Conservation (phyloP, 2,329 filamentous ascomycete genomes). For the Rhinocladiella similis region DNA sequence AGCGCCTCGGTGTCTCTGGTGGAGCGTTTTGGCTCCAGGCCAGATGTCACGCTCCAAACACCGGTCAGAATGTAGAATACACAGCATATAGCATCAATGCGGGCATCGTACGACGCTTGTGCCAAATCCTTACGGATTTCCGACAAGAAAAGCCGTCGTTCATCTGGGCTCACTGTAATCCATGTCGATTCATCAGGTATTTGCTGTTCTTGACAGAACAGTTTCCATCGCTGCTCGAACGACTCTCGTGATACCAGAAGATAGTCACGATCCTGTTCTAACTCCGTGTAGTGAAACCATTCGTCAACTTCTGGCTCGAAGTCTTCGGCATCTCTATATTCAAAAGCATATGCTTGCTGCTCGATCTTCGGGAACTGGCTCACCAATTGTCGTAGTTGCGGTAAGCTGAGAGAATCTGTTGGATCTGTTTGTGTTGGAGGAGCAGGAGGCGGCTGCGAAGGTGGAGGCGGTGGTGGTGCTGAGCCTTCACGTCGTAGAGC, state of each 20-base stretch:
- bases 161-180: conserved; percentile 63
- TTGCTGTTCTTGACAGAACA: conserved; percentile 45
- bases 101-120: conserved; percentile 39
- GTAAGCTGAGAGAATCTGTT: conserved; percentile 71
- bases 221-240: conserved; percentile 75
- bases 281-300: conserved; percentile 89
- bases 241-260: conserved; percentile 72
- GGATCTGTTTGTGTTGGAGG: conserved; percentile 39
- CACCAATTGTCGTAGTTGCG: conserved; percentile 71
- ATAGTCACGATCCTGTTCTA: conserved; percentile 71
- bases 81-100: conserved; percentile 48
- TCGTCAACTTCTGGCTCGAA: conserved; percentile 91
- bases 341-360: conserved; percentile 79
- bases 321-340: conserved; percentile 69
- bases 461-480: conserved; percentile 42
- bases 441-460: conserved; percentile 47
- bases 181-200: conserved; percentile 57
- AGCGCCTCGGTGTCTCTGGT: conserved; percentile 30
- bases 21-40: conserved; percentile 33
- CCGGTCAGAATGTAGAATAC: conserved; percentile 62
- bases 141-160: conserved; percentile 42
- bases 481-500: conserved; percentile 35
- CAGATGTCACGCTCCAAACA: conserved; percentile 68
- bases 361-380: conserved; percentile 71
- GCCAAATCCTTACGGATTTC: conserved; percentile 39